Base-by-base conservation (phyloP, 495 filamentous ascomycete genomes). In the Aspergillus heteromorphus region DNA sequence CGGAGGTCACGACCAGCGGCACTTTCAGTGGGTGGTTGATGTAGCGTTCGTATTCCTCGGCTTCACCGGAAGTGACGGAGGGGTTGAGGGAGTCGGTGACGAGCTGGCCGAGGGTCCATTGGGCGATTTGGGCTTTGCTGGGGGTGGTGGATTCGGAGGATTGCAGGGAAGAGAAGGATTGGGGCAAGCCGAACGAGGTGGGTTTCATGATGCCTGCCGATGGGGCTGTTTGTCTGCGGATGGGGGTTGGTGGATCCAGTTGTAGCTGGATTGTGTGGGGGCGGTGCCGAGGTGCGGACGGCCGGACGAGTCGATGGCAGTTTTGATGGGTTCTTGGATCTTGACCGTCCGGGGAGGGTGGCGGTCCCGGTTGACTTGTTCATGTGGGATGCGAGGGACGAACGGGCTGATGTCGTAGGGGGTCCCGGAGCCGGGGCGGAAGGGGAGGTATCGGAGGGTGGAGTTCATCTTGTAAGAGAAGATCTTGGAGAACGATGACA, bases 401-500 rank as follows among this genome's bases (percentile, higher is more conserved):
- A 93, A 93, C 0, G 91, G 88, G 45, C 88, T 92, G 6, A 91
- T 75, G 64, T 97, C 88, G 58, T 87, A 89, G 51, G 79, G 81
- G 13, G 84, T 82, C 19, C 86, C 80, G 57, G 87, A 80, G 9
- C 85, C 84, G 6, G 80, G 77, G 43, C 84, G 84, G 49, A 91
- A 76, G 5, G 90, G 88, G 9, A 92, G 81, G 66, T 91, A 92
- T 55, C 83, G 85, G 45, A 90, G 75, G 0, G 87, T 91, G 0
- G 87, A 91, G 64, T 95, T 95, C 78, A 97, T 87, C 60, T 87
- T 88, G 71, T 84, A 95, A 0, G 89, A 81, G 63, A 95, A 96
- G 58, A 96, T 84, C 69, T 96, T 97, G 8, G 79, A 75, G 55
- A 97, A 88, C 0, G 89, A 90, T 0, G 92, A 93, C 5, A 97